A percentile compares a stretch with the other conserved stretches of the same genome.
Conservation (phyloP, 805 yeast species). For the Ogataea zsoltii region DNA sequence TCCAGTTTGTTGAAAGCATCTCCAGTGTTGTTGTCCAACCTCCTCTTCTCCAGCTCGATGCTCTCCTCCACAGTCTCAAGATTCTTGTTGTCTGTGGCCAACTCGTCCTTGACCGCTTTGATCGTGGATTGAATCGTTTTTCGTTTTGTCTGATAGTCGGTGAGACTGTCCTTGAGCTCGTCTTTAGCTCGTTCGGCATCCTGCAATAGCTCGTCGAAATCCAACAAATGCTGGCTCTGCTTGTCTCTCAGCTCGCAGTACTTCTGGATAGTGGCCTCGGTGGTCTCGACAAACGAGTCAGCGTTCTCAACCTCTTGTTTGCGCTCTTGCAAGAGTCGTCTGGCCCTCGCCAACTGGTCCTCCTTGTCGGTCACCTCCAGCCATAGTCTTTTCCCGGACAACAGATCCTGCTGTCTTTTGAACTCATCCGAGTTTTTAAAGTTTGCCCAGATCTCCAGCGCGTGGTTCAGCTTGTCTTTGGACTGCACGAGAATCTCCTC, state of each 20-base stretch:
- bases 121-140: conserved; percentile 27
- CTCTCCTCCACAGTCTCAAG: conserved; percentile 28
- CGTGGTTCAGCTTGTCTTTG: conserved; percentile 42
- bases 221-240: conserved; percentile 16
- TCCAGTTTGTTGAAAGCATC: conserved; percentile 41
- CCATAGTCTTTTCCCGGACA: conserved; percentile 54
- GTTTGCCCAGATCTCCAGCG: conserved; percentile 41
- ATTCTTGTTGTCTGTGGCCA: conserved; percentile 17
- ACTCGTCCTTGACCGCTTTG: conserved; percentile 19
- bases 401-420: conserved; percentile 37
- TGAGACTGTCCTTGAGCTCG: conserved; percentile 16
- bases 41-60: conserved; percentile 35
- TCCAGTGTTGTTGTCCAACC: conserved; percentile 44
- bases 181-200: conserved; percentile 15
- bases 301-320: conserved; percentile 20
- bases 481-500: conserved; percentile 32
- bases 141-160: conserved; percentile 23
- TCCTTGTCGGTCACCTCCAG: conserved; percentile 38
- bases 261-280: conserved; percentile 10
- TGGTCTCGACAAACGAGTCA: conserved; percentile 19
- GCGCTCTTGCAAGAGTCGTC: conserved; percentile 16
- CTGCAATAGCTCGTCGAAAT: conserved; percentile 16
- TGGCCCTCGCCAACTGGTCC: conserved; percentile 24
- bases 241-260: conserved; percentile 19
- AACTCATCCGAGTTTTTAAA: conserved; percentile 43